Conservation (phyloP, 768 basidiomycete species). For the Postia placenta region DNA sequence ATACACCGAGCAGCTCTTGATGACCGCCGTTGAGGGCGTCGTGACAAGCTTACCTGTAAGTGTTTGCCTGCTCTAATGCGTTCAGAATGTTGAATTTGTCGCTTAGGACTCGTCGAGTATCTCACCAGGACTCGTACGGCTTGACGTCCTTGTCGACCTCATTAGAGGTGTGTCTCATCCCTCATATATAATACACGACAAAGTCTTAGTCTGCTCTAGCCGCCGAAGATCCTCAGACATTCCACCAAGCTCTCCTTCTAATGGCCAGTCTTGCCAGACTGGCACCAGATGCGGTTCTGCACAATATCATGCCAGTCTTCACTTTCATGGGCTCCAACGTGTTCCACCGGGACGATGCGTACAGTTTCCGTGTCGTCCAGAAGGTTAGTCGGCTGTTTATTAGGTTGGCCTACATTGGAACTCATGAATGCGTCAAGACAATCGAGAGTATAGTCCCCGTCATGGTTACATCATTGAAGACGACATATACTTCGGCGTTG, state of each 20-base stretch:
- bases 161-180: constrained; percentile 54
- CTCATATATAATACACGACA: background rate
- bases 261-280: constrained; percentile 80
- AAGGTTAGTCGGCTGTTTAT: constrained; percentile 43
- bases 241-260: constrained; percentile 85
- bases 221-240: constrained; percentile 88
- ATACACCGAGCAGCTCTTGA: constrained; percentile 78
- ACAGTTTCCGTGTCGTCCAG: constrained; percentile 93
- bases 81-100: background rate
- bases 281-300: constrained; percentile 85
- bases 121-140: constrained; percentile 53
- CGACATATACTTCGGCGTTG: constrained; percentile 43
- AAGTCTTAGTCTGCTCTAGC: constrained; percentile 37
- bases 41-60: constrained; percentile 52
- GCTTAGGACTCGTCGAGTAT: constrained; percentile 47
- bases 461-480: constrained; percentile 75
- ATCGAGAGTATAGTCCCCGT: constrained; percentile 92
- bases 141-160: constrained; percentile 84
- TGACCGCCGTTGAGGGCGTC: constrained; percentile 71
- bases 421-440: constrained; percentile 59
- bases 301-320: constrained; percentile 97
- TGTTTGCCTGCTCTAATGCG: background rate
- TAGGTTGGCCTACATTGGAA: background rate
- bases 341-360: constrained; percentile 92
- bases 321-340: constrained; percentile 99